These are phyloP conservation scores for Begonia fuchsioides DNA, from an alignment of 306 rosid species.

Conservation along the genomic window DNA sequence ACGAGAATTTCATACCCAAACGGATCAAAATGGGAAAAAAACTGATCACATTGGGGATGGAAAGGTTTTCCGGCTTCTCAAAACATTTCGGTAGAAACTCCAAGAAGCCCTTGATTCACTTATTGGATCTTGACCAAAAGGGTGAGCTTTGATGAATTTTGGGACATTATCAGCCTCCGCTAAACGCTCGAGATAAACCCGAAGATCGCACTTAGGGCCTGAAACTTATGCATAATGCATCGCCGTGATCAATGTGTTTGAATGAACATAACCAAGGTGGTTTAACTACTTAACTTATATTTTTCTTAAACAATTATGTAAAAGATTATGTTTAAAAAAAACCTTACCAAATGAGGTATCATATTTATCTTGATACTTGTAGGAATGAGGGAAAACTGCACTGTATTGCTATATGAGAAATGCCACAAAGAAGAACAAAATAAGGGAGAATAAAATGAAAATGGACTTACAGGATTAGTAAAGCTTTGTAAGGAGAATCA, in stretches of 20 bases:
- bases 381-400: conserved; percentile 49
- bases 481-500: conserved; percentile 83
- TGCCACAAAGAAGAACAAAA: background rate
- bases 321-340: background rate
- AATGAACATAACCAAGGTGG: background rate
- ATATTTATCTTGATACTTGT: conserved; percentile 15
- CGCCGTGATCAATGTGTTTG: conserved; percentile 1
- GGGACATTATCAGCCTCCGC: conserved; percentile 33
- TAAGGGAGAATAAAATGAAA: background rate
- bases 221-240: conserved; percentile 10
- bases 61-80: conserved; percentile 14
- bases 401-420: conserved; percentile 31
- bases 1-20: no score
- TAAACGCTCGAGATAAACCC: conserved; percentile 37
- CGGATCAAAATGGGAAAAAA: no score
- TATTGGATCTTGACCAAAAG: conserved; percentile 48
- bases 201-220: conserved; percentile 46
- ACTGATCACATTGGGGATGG: conserved; percentile 6
- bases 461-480: conserved; percentile 58
- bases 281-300: background rate
- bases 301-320: background rate
- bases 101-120: conserved; percentile 31
- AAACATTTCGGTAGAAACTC: conserved; percentile 41
- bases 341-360: conserved; percentile 59
- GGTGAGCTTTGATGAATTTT: conserved; percentile 35